Percentiles rank a stretch among this genome's conserved stretches.
Conservation (phyloP, 345 rosid genomes). For the Eucalyptus grandis region DNA sequence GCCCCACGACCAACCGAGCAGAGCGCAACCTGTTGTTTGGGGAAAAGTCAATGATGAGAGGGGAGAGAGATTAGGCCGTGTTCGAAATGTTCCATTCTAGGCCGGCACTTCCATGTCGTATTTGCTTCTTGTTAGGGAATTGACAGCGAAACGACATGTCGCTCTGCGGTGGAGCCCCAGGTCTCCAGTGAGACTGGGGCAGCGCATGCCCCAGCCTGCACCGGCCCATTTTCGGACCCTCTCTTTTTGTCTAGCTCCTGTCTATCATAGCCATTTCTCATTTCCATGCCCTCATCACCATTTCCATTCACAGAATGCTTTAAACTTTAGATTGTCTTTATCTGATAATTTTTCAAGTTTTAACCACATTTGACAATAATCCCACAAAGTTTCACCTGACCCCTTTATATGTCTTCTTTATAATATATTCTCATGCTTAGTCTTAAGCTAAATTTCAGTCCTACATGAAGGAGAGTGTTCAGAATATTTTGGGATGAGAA, state of each 20-base stretch:
- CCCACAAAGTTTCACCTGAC: not conserved
- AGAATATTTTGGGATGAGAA: not conserved
- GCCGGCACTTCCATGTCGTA: not conserved
- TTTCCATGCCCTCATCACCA: not conserved
- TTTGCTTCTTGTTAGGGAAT: not conserved
- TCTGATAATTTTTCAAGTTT: not conserved
- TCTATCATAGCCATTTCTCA: not conserved
- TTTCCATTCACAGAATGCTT: not conserved
- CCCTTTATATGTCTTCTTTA: not conserved
- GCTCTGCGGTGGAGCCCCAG: not conserved
- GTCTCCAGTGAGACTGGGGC: not conserved
- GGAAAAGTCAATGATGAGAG: not conserved
- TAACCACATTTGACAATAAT: not conserved
- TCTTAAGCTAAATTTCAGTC: not conserved
- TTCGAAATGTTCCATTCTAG: not conserved
- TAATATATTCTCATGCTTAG: not conserved
- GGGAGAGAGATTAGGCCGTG: not conserved
- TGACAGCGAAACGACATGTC: not conserved
- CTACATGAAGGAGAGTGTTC: not conserved
- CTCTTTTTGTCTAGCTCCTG: not conserved
- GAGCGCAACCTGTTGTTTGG: not conserved
- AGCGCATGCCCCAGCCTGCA: not conserved
- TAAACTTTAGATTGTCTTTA: not conserved
- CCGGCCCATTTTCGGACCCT: not conserved
- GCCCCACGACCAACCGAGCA: not conserved